Conservation (phyloP, 2,329 filamentous ascomycete genomes). For the Cercospora nicotianae region DNA sequence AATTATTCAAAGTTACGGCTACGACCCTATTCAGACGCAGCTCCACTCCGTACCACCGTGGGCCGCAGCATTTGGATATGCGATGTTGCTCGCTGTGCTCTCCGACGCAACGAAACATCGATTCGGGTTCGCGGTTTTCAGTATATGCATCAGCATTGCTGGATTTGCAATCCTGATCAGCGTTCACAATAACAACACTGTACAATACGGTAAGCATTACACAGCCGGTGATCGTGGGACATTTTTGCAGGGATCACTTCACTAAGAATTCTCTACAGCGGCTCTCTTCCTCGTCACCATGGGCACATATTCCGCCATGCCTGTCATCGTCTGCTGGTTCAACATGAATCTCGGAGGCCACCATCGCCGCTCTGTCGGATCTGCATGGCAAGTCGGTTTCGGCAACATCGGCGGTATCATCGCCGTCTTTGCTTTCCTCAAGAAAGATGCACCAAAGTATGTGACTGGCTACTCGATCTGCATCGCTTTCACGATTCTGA, state of each 20-base stretch:
- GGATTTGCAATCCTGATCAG: conserved; percentile 75
- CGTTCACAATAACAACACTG: conserved; percentile 64
- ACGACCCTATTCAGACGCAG: conserved; percentile 55
- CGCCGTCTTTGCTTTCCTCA: conserved; percentile 52
- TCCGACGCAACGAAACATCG: conserved; percentile 74
- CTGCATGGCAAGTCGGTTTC: conserved; percentile 55
- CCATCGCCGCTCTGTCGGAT: conserved; percentile 50
- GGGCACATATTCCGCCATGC: conserved; percentile 47
- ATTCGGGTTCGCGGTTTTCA: conserved; percentile 68
- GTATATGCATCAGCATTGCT: conserved; percentile 67
- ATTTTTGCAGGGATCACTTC: not conserved
- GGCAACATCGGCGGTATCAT: conserved; percentile 56
- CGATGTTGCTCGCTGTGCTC: conserved; percentile 69
- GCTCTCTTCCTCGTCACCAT: conserved; percentile 23
- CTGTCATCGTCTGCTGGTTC: conserved; percentile 85
- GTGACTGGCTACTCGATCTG: conserved; percentile 74
- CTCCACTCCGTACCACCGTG: conserved; percentile 60
- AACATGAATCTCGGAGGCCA: conserved; percentile 82
- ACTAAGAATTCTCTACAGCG: not conserved
- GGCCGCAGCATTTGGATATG: conserved; percentile 74
- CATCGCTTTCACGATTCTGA: conserved; percentile 70
- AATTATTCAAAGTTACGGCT: conserved; percentile 53
- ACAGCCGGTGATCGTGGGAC: not conserved
- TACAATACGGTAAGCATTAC: conserved; percentile 68
- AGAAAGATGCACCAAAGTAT: conserved; percentile 66